Conservation (phyloP, 805 yeast species). For the Crinitomyces ghanaensis region DNA sequence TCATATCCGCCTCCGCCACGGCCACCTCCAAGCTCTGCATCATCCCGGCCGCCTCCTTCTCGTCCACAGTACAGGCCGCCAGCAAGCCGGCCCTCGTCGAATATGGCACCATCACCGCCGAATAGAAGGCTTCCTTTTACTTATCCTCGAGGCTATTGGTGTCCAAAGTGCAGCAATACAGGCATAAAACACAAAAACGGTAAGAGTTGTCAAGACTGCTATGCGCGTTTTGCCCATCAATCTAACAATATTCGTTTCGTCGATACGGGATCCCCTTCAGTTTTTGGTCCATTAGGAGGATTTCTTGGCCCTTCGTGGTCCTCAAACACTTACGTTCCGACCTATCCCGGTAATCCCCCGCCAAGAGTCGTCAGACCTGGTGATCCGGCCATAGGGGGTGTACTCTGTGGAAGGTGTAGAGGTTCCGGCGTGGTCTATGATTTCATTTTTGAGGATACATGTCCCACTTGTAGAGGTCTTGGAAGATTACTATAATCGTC, state of each 20-base stretch:
- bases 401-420: constrained; percentile 58
- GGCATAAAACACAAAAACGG: constrained; percentile 54
- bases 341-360: constrained; percentile 20
- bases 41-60: constrained; percentile 10
- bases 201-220: constrained; percentile 58
- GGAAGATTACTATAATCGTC: constrained; percentile 35
- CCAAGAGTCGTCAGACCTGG: constrained; percentile 55
- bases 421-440: constrained; percentile 50
- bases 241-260: constrained; percentile 13
- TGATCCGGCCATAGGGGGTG: constrained; percentile 68
- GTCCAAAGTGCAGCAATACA: constrained; percentile 64
- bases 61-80: constrained; percentile 7
- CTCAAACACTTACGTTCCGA: constrained; percentile 3
- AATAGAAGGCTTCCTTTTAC: constrained; percentile 43
- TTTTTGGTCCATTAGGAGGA: constrained; percentile 5
- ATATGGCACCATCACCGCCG: constrained; percentile 1
- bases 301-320: constrained; percentile 14
- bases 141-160: constrained; percentile 51
- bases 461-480: constrained; percentile 55
- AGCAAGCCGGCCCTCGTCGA: constrained; percentile 1
- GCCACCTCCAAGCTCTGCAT: constrained; percentile 1
- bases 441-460: constrained; percentile 49
- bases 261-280: constrained; percentile 13
- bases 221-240: constrained; percentile 47
- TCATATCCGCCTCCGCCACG: constrained; percentile 4